Evolutionary conservation across 2,329 filamentous ascomycete species (phyloP).

Genomic region (Pseudogymnoascus sp.): DNA sequence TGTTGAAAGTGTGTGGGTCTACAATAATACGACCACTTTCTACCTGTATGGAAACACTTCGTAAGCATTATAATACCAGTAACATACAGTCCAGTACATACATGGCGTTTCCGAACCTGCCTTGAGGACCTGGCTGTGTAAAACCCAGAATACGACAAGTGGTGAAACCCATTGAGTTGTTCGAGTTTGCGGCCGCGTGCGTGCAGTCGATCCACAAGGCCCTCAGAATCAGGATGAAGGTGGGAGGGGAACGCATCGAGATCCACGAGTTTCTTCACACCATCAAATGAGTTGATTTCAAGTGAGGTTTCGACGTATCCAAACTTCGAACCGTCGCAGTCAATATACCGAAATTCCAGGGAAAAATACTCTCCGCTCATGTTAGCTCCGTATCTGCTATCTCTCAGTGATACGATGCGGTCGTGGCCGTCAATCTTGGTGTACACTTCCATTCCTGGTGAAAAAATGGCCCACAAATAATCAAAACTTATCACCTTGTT

Average conservation of each 20-base stretch:
- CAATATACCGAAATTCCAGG: conserved; percentile 16
- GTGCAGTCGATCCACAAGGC: conserved; percentile 13
- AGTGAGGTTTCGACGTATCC: conserved; percentile 17
- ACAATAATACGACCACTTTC: conserved; percentile 19
- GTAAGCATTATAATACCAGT: conserved; percentile 1
- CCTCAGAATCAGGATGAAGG: conserved; percentile 14
- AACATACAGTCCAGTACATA: conserved; percentile 11
- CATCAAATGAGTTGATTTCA: conserved; percentile 14
- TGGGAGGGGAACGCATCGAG: conserved; percentile 17
- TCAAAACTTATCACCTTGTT: conserved; percentile 36
- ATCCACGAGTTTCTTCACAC: conserved; percentile 14
- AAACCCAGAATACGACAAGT: conserved; percentile 19
- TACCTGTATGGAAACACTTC: conserved; percentile 11
- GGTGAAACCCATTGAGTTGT: conserved; percentile 16
- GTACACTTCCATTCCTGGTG: conserved; percentile 18
- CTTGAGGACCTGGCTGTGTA: conserved; percentile 17
- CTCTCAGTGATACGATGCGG: conserved; percentile 14
- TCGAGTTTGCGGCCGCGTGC: conserved; percentile 13
- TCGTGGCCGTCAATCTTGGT: conserved; percentile 17
- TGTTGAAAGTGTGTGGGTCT: conserved; percentile 16
- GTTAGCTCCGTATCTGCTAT: conserved; percentile 22
- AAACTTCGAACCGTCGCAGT: conserved; percentile 17
- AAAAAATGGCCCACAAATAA: conserved; percentile 34
- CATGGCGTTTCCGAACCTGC: conserved; percentile 16
- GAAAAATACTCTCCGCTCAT: conserved; percentile 17